Evolutionary conservation across 768 basidiomycete genomes (phyloP), one percentile per base, ranked within the genome.

Genomic region (Tulasnella sp.): DNA sequence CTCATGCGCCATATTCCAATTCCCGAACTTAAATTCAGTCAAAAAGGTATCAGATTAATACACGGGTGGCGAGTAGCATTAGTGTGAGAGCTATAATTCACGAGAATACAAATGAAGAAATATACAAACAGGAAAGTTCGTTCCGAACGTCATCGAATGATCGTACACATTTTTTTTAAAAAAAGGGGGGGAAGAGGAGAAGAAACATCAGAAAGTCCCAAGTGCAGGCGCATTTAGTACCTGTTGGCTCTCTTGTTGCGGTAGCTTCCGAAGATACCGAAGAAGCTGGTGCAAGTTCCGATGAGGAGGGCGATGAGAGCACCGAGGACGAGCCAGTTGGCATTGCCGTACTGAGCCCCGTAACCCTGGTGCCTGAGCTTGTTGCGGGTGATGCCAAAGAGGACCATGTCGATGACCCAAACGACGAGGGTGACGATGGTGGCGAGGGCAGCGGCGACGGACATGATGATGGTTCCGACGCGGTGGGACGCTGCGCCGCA

Each of bases 271-370:
- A 89, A 91, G 67, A 86, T 81, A 36, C 90, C 90, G 75, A 87
- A 88, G 3, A 85, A 82, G 16, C 86, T 84, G 2, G 86, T 83
- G 80, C 89, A 90, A 80, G 89, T 89, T 32, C 85, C 88, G 17
- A 92, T 73, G 52, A 88, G 74, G 64, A 94, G 83, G 0, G 91
- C 83, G 68, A 86, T 83, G 66, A 90, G 81, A 0, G 91, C 91
- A 71, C 86, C 91, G 59, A 94, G 84, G 3, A 89, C 89, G 72
- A 94, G 77, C 92, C 92, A 95, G 77, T 87, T 88, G 59, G 90
- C 92, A 78, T 91, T 92, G 17, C 91, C 92, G 80, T 87, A 89
- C 74, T 84, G 81, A 2, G 90, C 86, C 36, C 47, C 22, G 63
- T 69, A 52, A 32, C 76, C 67, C 37, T 73, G 63, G 74, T 84